Conservation (phyloP, 1,284 basidiomycete genomes). For the Leccinum fallax region DNA sequence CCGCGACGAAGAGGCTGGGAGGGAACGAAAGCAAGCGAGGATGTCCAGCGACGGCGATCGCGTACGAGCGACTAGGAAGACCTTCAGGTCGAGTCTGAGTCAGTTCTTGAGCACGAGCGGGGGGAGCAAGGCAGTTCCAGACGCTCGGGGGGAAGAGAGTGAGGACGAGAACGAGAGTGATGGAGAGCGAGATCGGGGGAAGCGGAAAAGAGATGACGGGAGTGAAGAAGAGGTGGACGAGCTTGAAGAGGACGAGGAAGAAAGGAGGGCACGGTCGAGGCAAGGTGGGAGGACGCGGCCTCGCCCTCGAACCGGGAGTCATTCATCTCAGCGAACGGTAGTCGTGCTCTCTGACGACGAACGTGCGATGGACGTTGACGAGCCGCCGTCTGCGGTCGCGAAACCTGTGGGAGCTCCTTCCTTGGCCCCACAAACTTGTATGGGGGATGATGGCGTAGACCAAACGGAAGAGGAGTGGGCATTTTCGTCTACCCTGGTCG, state of each 20-base stretch:
- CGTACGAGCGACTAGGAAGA: conserved; percentile 12
- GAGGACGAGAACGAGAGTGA: conserved; percentile 11
- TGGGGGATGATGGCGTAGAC: conserved; percentile 25
- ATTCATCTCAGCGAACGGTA: conserved; percentile 28
- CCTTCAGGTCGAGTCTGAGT: conserved; percentile 49
- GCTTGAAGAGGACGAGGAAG: conserved; percentile 9
- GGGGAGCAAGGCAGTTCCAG: conserved; percentile 39
- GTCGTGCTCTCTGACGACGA: conserved; percentile 32
- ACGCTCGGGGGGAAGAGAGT: conserved; percentile 25
- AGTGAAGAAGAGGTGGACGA: conserved; percentile 21
- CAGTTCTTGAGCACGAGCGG: conserved; percentile 49
- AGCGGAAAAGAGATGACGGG: conserved; percentile 7
- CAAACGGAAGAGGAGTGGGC: conserved; percentile 33
- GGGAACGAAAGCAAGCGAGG: conserved; percentile 23
- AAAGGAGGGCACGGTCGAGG: background rate
- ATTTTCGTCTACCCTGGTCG: conserved; percentile 31
- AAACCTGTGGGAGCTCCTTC: conserved; percentile 5
- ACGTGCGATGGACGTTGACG: conserved; percentile 30
- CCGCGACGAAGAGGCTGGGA: conserved; percentile 26
- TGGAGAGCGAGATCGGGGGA: conserved; percentile 8
- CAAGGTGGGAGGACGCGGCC: background rate
- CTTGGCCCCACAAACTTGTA: background rate
- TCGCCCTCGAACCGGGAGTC: conserved; percentile 14
- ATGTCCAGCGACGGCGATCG: conserved; percentile 14
- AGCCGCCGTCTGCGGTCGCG: background rate